Evolutionary conservation across 257 asterid genomes (phyloP).

Genomic region (Jaltomata sinuosa): DNA sequence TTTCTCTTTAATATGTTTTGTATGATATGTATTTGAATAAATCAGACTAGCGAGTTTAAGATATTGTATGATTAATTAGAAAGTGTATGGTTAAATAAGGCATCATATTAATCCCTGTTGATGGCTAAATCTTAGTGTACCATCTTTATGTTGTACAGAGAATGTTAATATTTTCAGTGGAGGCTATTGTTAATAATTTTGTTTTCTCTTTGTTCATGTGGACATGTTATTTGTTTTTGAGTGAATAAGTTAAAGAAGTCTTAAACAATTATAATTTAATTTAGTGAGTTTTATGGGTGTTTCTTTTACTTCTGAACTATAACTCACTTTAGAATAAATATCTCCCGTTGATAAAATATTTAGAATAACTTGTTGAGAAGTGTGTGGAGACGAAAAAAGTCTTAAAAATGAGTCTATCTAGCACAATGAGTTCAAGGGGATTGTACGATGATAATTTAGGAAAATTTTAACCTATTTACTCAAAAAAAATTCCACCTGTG

Average conservation of each 20-base stretch:
- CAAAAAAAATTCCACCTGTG: too few relatives aligned
- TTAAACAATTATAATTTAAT: not conserved
- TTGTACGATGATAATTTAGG: not conserved
- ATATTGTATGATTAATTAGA: not conserved
- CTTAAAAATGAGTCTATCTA: not conserved
- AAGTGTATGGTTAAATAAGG: not conserved
- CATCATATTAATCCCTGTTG: not conserved
- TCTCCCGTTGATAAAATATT: not conserved
- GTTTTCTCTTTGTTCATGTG: not conserved
- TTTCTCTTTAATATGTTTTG: not conserved
- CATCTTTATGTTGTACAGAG: conserved; percentile 27
- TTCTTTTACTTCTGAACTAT: not conserved
- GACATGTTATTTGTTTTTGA: not conserved
- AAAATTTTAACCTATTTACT: not conserved
- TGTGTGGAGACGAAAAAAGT: too few relatives aligned
- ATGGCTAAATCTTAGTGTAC: not conserved
- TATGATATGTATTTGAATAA: not conserved
- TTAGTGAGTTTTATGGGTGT: not conserved
- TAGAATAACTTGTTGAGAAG: too few relatives aligned
- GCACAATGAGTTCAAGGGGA: not conserved
- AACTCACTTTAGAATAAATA: not conserved
- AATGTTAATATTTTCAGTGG: conserved; percentile 11
- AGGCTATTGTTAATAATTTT: conserved; percentile 7
- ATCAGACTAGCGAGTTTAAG: not conserved
- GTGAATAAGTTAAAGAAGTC: not conserved